Base-by-base conservation (phyloP, 2,329 filamentous ascomycete genomes). In the Corinectria fuckeliana region DNA sequence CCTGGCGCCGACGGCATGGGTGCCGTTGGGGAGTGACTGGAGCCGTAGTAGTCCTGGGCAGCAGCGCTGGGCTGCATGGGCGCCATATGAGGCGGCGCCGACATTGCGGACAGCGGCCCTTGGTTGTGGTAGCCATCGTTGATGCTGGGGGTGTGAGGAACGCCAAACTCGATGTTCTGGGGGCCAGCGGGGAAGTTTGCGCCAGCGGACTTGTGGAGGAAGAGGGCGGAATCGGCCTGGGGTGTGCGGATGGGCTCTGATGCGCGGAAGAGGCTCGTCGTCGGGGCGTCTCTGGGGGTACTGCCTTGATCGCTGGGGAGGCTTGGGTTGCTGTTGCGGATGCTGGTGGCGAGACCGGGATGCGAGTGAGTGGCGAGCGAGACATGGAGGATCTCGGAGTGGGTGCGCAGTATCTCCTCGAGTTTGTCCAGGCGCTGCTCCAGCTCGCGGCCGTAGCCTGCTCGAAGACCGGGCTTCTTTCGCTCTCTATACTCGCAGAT, bases 341-440 rank as follows among this genome's bases (percentile, higher is more conserved):
- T 72, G 64, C 80, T 83, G 26, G 75, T 70, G 8, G 80, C 70
- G 1, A 75, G 68, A 7, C 65, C 63, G 14, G 57, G 32, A 68
- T 75, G 61, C 69, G 77, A 68, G 58, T 71, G 69, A 50, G 76
- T 64, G 18, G 71, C 71, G 47, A 88, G 80, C 53, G 84, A 82
- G 25, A 79, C 81, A 65, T 90, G 86, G 3, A 91, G 79, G 47
- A 91, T 86, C 63, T 88, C 87, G 47, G 87, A 84, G 75, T 92
- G 89, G 0, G 83, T 80, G 51, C 85, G 82, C 47, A 91, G 77
- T 42, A 90, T 85, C 57, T 87, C 84, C 72, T 91, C 89, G 11
- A 91, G 80, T 68, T 85, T 84, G 70, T 91, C 89, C 38, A 92
- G 82, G 34, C 90, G 84, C 68, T 91, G 87, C 73, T 92, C 89